Evolutionary conservation across 192 early-diverging fungal genomes (phyloP).

Genomic region (Rhizophlyctis rosea): DNA sequence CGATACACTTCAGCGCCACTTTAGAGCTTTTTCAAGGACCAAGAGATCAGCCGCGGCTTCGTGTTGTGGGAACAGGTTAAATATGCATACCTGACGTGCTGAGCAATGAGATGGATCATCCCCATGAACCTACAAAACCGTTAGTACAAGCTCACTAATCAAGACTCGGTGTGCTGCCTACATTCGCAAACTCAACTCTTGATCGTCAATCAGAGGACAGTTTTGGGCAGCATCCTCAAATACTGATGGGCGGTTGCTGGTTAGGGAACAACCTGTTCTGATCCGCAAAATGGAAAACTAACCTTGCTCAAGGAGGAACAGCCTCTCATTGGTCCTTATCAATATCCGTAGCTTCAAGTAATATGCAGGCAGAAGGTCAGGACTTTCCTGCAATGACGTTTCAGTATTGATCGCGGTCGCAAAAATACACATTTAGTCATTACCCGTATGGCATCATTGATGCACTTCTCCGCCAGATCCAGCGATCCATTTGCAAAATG

Average conservation of each 20-base stretch:
- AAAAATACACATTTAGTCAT: too few relatives aligned
- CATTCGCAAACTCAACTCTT: too few relatives aligned
- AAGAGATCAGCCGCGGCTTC: too few relatives aligned
- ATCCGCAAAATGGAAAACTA: not conserved
- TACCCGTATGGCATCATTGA: not conserved
- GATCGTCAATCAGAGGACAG: not conserved
- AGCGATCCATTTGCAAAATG: not conserved
- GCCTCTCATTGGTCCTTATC: not conserved
- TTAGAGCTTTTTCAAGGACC: too few relatives aligned
- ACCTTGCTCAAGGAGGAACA: not conserved
- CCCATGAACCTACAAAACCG: constrained; percentile 7
- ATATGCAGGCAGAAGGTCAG: constrained; percentile 4
- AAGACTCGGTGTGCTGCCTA: not conserved
- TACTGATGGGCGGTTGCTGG: too few relatives aligned
- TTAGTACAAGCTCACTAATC: not conserved
- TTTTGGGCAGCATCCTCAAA: constrained; percentile 1
- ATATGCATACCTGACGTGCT: constrained; percentile 1
- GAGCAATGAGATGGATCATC: constrained; percentile 22
- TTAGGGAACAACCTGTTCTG: too few relatives aligned
- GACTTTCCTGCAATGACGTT: constrained; percentile 1
- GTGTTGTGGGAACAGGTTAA: too few relatives aligned
- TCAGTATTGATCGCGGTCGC: too few relatives aligned
- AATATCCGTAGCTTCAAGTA: constrained; percentile 9
- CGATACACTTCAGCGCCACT: not conserved
- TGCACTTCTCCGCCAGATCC: not conserved